Conservation (phyloP, 805 yeast species). For the Zygotorulaspora chibaensis region DNA sequence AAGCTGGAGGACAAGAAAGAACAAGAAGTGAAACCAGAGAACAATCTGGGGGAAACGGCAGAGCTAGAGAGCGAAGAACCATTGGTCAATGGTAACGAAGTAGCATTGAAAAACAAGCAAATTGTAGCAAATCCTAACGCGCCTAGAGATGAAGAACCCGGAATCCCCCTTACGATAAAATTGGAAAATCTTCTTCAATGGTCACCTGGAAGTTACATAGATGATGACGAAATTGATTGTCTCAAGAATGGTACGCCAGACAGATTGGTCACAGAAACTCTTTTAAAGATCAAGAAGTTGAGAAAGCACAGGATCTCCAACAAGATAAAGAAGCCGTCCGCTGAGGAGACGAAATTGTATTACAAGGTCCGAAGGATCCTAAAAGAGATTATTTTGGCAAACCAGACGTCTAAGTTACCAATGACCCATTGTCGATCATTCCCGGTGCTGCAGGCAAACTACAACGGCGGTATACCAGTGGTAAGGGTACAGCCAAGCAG, state of each 20-base stretch:
- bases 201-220: conserved; percentile 46
- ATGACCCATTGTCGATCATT: conserved; percentile 38
- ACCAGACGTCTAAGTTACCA: conserved; percentile 33
- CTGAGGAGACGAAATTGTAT: conserved; percentile 42
- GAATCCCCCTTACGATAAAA: conserved; percentile 23
- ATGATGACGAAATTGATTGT: conserved; percentile 50
- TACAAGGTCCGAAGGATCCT: conserved; percentile 44
- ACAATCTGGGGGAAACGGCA: conserved; percentile 5
- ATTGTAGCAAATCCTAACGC: not conserved
- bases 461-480: conserved; percentile 77
- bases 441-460: conserved; percentile 70
- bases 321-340: conserved; percentile 38
- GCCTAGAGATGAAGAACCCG: not conserved
- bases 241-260: conserved; percentile 41
- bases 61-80: conserved; percentile 5
- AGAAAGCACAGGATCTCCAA: conserved; percentile 43
- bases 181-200: conserved; percentile 46
- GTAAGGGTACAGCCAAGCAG: conserved; percentile 29
- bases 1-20: conserved; percentile 6
- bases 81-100: conserved; percentile 4
- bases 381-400: conserved; percentile 40
- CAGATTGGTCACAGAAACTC: conserved; percentile 41
- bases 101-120: not conserved
- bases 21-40: conserved; percentile 5
- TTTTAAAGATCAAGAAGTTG: conserved; percentile 47